phyloP scores from a whole-genome alignment of 148 eudicot genomes.

The Cornus florida region DNA sequence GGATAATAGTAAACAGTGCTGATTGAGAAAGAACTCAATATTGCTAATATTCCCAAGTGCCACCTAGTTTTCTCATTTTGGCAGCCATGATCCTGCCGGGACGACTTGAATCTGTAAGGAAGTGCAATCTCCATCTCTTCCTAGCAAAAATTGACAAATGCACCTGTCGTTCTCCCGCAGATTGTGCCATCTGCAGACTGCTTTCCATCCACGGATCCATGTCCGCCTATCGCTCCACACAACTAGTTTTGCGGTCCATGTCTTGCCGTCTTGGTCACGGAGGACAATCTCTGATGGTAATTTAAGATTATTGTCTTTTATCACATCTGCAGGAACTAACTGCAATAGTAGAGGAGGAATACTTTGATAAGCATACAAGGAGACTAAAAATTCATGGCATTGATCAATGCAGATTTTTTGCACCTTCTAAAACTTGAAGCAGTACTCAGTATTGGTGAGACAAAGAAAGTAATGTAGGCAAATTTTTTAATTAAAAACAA shows the following conservation, averaged over 20 bases:
- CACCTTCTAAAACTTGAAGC: no score
- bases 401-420: no score
- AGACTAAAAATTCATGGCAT: no score
- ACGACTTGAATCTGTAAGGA: not conserved
- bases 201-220: slow-evolving; percentile 19
- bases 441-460: no score
- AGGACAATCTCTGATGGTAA: not conserved
- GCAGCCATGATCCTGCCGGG: not conserved
- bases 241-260: slow-evolving; percentile 3
- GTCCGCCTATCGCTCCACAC: slow-evolving; percentile 27
- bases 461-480: no score
- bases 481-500: no score
- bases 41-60: no score
- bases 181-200: slow-evolving; percentile 8
- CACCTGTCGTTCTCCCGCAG: slow-evolving; percentile 19
- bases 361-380: not conserved
- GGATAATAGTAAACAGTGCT: no score
- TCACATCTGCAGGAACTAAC: slow-evolving; percentile 19
- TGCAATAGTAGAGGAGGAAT: not conserved
- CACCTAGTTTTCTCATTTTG: no score
- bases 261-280: slow-evolving; percentile 15
- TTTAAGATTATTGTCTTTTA: not conserved
- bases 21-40: no score
- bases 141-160: slow-evolving; percentile 24
- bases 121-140: not conserved